phyloP scores from a whole-genome alignment of 2,329 filamentous ascomycete genomes.

The Verticillium dahliae region DNA sequence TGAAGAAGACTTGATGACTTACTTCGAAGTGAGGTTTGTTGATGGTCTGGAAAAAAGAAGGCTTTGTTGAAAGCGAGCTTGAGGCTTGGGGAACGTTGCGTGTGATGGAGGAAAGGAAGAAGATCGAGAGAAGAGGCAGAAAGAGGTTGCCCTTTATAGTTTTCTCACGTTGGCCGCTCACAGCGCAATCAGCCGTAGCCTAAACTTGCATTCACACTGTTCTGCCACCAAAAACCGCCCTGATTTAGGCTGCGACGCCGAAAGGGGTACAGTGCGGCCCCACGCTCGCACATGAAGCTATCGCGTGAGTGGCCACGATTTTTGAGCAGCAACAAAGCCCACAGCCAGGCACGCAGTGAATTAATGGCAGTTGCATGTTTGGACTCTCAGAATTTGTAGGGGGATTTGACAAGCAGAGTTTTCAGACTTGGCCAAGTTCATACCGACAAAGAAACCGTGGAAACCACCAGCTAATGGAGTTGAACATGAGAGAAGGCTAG shows the following conservation, averaged over 20 bases:
- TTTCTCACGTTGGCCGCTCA: not conserved
- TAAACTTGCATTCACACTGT: not conserved
- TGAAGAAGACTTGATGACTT: not conserved
- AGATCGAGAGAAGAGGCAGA: not conserved
- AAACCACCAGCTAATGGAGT: too few relatives aligned
- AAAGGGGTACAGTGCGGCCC: not conserved
- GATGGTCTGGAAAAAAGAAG: not conserved
- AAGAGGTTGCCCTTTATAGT: not conserved
- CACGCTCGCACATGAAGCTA: not conserved
- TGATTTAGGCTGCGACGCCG: not conserved
- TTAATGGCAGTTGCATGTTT: not conserved
- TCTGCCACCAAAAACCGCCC: not conserved
- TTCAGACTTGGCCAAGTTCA: too few relatives aligned
- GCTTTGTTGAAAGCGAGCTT: not conserved
- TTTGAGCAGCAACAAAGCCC: not conserved
- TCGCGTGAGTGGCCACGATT: not conserved
- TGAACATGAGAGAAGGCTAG: too few relatives aligned
- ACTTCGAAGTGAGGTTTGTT: not conserved
- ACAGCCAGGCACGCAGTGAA: not conserved
- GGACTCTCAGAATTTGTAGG: too few relatives aligned
- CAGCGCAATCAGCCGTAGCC: not conserved
- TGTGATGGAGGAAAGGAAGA: not conserved
- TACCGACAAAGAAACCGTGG: too few relatives aligned
- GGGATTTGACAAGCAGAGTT: too few relatives aligned
- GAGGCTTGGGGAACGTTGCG: not conserved